Evolutionary conservation across 495 filamentous ascomycete species (phyloP).

Genomic region (Tetracladium setigerum): DNA sequence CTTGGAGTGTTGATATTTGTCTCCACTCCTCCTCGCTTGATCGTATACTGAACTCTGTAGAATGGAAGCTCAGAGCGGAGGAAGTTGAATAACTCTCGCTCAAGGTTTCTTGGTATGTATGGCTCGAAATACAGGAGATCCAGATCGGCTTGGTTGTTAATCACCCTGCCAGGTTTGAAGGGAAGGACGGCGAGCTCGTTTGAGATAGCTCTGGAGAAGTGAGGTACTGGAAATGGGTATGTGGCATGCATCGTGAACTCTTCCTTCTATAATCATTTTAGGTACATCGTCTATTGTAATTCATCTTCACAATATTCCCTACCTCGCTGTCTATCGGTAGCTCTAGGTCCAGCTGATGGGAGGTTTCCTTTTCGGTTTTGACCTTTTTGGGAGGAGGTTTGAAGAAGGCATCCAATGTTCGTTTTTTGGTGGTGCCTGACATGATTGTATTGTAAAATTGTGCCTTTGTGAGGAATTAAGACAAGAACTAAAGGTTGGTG

Average conservation of each 20-base stretch:
- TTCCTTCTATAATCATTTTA: constrained; percentile 4
- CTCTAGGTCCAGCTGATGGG: not conserved
- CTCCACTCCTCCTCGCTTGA: constrained; percentile 48
- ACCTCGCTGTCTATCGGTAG: not conserved
- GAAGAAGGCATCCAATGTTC: constrained; percentile 46
- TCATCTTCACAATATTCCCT: too few species aligned
- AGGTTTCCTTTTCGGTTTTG: not conserved
- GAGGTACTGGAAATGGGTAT: constrained; percentile 56
- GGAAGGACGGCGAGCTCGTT: constrained; percentile 24
- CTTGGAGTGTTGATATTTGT: constrained; percentile 59
- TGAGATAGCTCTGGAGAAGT: constrained; percentile 36
- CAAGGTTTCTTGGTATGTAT: constrained; percentile 43
- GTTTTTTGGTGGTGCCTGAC: constrained; percentile 30
- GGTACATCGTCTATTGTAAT: too few species aligned
- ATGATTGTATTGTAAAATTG: constrained; percentile 1
- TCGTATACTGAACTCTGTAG: constrained; percentile 64
- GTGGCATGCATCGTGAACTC: constrained; percentile 38
- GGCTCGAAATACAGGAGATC: constrained; percentile 64
- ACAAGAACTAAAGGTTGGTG: too few species aligned
- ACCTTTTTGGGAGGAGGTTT: constrained; percentile 32
- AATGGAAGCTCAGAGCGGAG: constrained; percentile 57
- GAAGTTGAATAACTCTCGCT: constrained; percentile 55
- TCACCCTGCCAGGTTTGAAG: constrained; percentile 28
- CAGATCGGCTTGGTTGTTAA: constrained; percentile 56
- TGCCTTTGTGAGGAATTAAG: too few species aligned